These are phyloP conservation scores for Fusarium sp. DNA, from an alignment of 2,329 filamentous ascomycete genomes.

Conservation along the genomic window DNA sequence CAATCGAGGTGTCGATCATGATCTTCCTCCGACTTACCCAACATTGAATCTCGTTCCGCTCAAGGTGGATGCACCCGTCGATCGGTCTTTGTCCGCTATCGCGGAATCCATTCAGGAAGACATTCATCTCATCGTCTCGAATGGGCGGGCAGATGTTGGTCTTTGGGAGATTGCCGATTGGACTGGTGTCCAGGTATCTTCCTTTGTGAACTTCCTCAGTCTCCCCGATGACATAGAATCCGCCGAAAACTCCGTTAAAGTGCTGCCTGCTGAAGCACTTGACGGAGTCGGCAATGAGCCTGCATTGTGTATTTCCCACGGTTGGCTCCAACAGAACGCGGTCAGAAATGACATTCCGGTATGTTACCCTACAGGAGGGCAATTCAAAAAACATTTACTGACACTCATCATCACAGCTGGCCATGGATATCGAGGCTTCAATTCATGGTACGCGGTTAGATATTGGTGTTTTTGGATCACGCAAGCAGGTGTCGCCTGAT, in stretches of 20 bases:
- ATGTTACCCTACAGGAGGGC: slow-evolving; percentile 14
- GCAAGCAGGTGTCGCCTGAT: slow-evolving; percentile 38
- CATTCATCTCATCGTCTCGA: slow-evolving; percentile 67
- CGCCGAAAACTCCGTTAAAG: neutral
- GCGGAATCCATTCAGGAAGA: slow-evolving; percentile 76
- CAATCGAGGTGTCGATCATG: slow-evolving; percentile 71
- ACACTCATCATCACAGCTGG: slow-evolving; percentile 45
- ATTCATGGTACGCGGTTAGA: slow-evolving; percentile 48
- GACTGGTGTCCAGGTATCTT: slow-evolving; percentile 78
- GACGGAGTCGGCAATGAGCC: neutral
- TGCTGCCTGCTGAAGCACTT: neutral
- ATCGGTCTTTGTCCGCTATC: slow-evolving; percentile 55
- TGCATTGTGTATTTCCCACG: slow-evolving; percentile 4
- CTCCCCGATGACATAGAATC: slow-evolving; percentile 50
- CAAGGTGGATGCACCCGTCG: slow-evolving; percentile 57
- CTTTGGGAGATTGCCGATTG: slow-evolving; percentile 79
- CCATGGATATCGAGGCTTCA: slow-evolving; percentile 56
- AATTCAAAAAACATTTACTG: neutral
- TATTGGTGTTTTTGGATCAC: slow-evolving; percentile 56
- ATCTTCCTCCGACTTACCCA: slow-evolving; percentile 67
- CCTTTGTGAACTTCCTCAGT: slow-evolving; percentile 85
- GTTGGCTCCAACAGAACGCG: slow-evolving; percentile 36
- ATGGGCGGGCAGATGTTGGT: slow-evolving; percentile 66
- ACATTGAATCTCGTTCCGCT: slow-evolving; percentile 86
- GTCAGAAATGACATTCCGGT: slow-evolving; percentile 46